A percentile compares a stretch with the other conserved stretches of the same genome.
These are phyloP conservation scores for Rhizopus arrhizus DNA, from an alignment of 371 early-diverging fungal species.

Conservation along the genomic window DNA sequence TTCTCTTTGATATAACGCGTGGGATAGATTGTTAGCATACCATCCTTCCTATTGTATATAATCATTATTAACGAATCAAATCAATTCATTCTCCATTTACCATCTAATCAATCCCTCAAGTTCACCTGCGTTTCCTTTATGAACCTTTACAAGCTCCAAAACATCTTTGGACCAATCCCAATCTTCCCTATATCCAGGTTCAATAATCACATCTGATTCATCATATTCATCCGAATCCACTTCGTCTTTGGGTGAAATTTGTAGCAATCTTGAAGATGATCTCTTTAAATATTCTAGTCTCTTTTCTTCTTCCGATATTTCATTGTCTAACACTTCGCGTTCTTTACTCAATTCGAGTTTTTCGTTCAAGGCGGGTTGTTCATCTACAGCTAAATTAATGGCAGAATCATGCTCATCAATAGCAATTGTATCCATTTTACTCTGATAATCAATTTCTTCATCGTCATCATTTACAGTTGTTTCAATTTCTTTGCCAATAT, in stretches of 20 bases:
- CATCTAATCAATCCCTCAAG: neutral
- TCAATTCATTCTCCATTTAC: neutral
- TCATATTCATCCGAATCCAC: neutral
- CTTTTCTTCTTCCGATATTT: no score
- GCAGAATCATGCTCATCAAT: no score
- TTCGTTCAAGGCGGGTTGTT: no score
- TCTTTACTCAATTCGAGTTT: no score
- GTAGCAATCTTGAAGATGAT: no score
- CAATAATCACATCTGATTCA: neutral
- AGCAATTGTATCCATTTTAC: no score
- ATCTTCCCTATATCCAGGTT: neutral
- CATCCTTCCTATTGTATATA: constrained; percentile 15
- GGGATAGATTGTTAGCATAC: constrained; percentile 11
- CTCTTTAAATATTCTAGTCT: no score
- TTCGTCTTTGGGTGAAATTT: neutral
- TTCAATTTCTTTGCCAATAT: no score
- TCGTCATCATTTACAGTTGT: no score
- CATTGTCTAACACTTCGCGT: no score
- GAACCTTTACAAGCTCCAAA: neutral
- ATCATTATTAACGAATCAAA: neutral
- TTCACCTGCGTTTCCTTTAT: neutral
- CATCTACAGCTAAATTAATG: no score
- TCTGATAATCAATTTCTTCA: no score
- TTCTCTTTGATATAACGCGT: constrained; percentile 10
- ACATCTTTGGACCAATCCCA: neutral